Evolutionary conservation across 768 basidiomycete species (phyloP), one percentile per base, ranked within the genome.

Genomic region (Boletellus ananiceps): DNA sequence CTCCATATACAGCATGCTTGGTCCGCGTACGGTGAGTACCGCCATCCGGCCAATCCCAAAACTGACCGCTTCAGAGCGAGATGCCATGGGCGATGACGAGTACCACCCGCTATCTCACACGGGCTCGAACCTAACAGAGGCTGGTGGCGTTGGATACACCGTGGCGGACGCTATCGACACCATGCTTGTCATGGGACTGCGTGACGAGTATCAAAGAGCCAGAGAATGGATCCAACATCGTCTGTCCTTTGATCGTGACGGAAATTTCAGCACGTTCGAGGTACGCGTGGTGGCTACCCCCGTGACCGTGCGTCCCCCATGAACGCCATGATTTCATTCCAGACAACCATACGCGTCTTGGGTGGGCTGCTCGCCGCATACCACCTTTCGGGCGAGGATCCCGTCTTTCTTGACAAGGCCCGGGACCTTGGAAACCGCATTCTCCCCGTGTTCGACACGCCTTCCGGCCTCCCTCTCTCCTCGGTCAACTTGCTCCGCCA

Each of bases 261-360:
- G 74, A 33, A 68, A 76, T 27, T 89, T 88, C 65, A 96, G 84
- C 65, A 93, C 90, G 0, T 98, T 98, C 58, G 94, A 97, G 77
- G 93, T 90, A 53, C 37, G 82, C 52, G 41, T 16, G 39, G 34
- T 43, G 35, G 16, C 40, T 35, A 35, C 18, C 29, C 29, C 29
- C 8, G 29, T 39, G 19, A 34, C 19, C 13, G 43, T 13, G n/a
- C 7, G 27, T 41, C 29, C 39, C 7, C 16, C 37, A 35, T 18
- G 34, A 49, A 48, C 48, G 50, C n/a, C 42, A 47, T 35, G 29
- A 52, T 34, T 39, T 35, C 40, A 31, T 40, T 36, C 12, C 54
- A 94, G 91, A 93, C 89, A 1, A 96, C 93, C 0, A 97, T 96
- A 45, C 84, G 94, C 19, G 80, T 95, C 1, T 75, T 98, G 3